These are phyloP conservation scores for Hirsutella rhossiliensis DNA, from an alignment of 2,329 filamentous ascomycete genomes.

Conservation along the genomic window DNA sequence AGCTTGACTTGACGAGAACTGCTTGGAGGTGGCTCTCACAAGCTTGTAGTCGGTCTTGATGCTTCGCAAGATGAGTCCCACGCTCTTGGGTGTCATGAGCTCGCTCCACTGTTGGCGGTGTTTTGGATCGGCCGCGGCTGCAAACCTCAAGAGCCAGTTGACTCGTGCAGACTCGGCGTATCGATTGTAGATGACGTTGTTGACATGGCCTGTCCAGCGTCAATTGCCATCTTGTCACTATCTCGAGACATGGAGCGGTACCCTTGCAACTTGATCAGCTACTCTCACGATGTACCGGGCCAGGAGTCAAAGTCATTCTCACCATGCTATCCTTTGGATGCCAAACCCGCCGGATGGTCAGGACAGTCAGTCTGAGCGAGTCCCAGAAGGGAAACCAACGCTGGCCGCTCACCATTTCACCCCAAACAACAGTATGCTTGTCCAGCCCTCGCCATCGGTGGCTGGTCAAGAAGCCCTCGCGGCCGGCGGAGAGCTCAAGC, in stretches of 20 bases:
- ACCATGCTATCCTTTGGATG: background rate
- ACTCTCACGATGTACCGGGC: background rate
- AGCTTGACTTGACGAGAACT: background rate
- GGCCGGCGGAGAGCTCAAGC: constrained; percentile 59
- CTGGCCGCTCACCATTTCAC: constrained; percentile 58
- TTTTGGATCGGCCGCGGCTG: constrained; percentile 44
- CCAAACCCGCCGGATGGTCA: background rate
- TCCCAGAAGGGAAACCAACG: background rate
- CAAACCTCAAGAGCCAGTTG: constrained; percentile 66
- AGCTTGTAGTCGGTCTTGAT: constrained; percentile 83
- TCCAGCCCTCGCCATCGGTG: constrained; percentile 46
- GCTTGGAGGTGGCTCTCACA: constrained; percentile 34
- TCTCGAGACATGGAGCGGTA: no score
- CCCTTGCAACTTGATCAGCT: background rate
- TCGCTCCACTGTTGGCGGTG: constrained; percentile 55
- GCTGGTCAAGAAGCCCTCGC: constrained; percentile 62
- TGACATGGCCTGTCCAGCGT: constrained; percentile 48
- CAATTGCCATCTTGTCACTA: background rate
- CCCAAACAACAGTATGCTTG: constrained; percentile 63
- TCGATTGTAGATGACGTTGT: constrained; percentile 73
- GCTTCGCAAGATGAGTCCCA: constrained; percentile 67
- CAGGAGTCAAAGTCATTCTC: background rate
- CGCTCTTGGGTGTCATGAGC: constrained; percentile 51
- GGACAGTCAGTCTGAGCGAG: no score
- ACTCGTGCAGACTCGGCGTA: constrained; percentile 75